Base-by-base conservation (phyloP, 495 filamentous ascomycete species). In the Talaromyces adpressus region DNA sequence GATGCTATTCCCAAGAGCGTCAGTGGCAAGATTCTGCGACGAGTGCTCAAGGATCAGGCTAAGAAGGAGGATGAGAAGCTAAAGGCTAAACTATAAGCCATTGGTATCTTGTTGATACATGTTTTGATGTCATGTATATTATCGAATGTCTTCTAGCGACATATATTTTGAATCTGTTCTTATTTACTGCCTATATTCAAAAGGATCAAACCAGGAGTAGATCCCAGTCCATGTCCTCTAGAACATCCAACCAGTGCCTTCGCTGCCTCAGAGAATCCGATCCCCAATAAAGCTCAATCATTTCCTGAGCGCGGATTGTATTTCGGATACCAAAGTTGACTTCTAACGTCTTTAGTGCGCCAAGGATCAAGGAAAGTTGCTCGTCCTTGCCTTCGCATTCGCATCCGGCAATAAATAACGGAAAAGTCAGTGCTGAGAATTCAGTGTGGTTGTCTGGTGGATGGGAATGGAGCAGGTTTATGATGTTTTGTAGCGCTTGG, bases 11-110 rank as follows among this genome's bases (percentile, higher is more conserved):
- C 93, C 29, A 96, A 94, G 82, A 93, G 87, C 63, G 82, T 83
- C 0, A 88, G 86, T 70, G 93, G 93, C 1, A 98, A 98, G 84
- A 92, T 97, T 59, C 72, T 98, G 68, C 87, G 93, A 65, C 81
- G 91, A 51, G 62, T 93, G 45, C 70, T 88, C 68, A 85, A 85
- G 68, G 73, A 80, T 53, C 71, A 73, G 67, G 84, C 84, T 51
- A 69, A 69, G 66, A 75, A 78, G 70, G 83, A 82, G 47, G 71
- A 72, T 62, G 66, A 66, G 45, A 66, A 76, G 30, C 69, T 69
- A 9, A 79, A 75, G 69, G 78, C 78, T 20, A 81, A 80, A 69
- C 67, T 81, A 56, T 81, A 70, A 66, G 64, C 59, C 45, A 57
- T 61, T 61, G 27, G 63, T 29, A 5, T 54, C 56, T 51, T 54